Evolutionary conservation across 805 yeast genomes (phyloP), one percentile per base, ranked within the genome.

Genomic region (Candida mattraensis): DNA sequence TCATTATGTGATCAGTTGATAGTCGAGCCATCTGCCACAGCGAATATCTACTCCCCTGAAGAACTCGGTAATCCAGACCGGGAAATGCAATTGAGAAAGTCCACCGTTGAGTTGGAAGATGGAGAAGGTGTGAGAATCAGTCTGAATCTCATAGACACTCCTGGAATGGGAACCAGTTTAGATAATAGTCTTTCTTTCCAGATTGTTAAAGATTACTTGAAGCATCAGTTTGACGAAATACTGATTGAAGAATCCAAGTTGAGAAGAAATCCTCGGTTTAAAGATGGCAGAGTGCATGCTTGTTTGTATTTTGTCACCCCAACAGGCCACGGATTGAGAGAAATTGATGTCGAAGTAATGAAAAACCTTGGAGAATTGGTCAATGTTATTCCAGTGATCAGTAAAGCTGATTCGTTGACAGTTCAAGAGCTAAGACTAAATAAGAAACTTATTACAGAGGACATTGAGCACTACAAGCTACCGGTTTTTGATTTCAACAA

Each of bases 1-100:
- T 83, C 95, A 23, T 69, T 88, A 35, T 88, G 96, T 65, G 95
- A 85, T 41, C 93, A 88, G 47, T 80, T 83, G 49, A 88, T 88
- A 24, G 91, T 84, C 9, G 87, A 83, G 26, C 71, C 80, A 0
- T 76, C 85, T 2, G 73, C 81, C 19, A 79, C 87, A 10, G 45
- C 42, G 10, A 42, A 44, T 25, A 30, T 41, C 21, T 56, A 55
- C 35, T 36, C 60, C 3, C 61, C 60, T 1, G 62, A 80, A 23
- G 87, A 81, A 46, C 66, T 74, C n/a, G 56, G 54, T 3, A 56
- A 67, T 6, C 61, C 69, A 1, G 76, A 69, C 32, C 62, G 76
- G 35, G 78, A 73, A 16, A 66, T 84, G 52, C 80, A 79, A 33
- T 61, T 85, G 44, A 72, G 94, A 51, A 87, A 82, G 50, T 89